These are phyloP conservation scores for Diplocarpon mali DNA, from an alignment of 2,329 filamentous ascomycete species.

Conservation along the genomic window DNA sequence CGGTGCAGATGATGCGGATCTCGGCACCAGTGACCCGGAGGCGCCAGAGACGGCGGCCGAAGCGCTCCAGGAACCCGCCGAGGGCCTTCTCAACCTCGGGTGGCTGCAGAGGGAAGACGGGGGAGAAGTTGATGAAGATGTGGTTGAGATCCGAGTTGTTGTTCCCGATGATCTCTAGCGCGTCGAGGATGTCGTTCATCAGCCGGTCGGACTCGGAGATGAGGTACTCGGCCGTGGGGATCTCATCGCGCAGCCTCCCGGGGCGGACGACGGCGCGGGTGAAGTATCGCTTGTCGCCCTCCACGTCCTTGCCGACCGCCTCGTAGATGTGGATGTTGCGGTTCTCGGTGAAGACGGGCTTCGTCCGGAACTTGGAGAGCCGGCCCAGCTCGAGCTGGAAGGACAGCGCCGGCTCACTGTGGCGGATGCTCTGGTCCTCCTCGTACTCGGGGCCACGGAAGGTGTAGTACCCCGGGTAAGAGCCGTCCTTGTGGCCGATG, in stretches of 20 bases:
- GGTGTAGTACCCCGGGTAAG: constrained; percentile 94
- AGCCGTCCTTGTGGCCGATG: constrained; percentile 86
- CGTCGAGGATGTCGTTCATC: constrained; percentile 96
- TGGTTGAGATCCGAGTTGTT: constrained; percentile 99
- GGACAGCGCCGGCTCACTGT: constrained; percentile 89
- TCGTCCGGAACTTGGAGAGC: constrained; percentile 94
- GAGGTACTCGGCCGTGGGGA: constrained; percentile 96
- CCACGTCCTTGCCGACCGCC: constrained; percentile 85
- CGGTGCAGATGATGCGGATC: constrained; percentile 96
- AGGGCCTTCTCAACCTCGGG: constrained; percentile 86
- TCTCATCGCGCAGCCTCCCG: constrained; percentile 89
- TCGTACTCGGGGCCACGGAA: constrained; percentile 87
- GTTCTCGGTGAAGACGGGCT: constrained; percentile 97
- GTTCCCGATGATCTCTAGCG: constrained; percentile 95
- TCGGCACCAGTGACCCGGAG: constrained; percentile 94
- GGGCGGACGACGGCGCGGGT: constrained; percentile 91
- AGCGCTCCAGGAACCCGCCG: constrained; percentile 90
- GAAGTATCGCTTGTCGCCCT: constrained; percentile 98
- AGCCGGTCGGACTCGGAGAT: constrained; percentile 93
- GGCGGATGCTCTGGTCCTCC: constrained; percentile 92
- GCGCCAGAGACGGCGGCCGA: constrained; percentile 89
- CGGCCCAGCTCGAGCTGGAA: constrained; percentile 97
- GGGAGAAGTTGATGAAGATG: constrained; percentile 99
- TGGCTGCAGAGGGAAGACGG: constrained; percentile 86
- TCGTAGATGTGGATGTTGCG: constrained; percentile 99